Base-by-base conservation (phyloP, 2,329 filamentous ascomycete species). In the Diaporthe sp. region DNA sequence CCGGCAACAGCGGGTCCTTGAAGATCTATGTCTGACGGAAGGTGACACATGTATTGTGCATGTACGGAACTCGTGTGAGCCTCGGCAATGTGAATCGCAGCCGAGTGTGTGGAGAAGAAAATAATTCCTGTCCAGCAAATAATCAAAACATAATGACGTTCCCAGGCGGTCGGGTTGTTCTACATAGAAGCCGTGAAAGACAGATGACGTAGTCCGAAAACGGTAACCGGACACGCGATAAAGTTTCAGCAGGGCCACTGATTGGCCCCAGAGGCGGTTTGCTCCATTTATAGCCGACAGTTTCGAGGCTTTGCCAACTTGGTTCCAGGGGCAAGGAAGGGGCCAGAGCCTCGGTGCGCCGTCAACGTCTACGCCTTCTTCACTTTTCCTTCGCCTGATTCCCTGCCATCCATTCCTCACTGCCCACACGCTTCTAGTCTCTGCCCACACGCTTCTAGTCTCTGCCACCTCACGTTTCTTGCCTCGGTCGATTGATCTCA, bases 151-250 rank as follows among this genome's bases (percentile, higher is more conserved):
- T 39, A 39, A 53, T 68, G 65, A 68, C 44, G 44, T 53, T 53
- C 8, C 46, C 31, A 25, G 39, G 10, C 22, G 19, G 62, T 53
- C 62, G 62, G 46, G 44, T 68, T 49, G 62, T 68, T 53, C 62
- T 68, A n/a, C n/a, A n/a, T n/a, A 53, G 46, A 53, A 53, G 46
- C 62, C 62, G 22, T 25, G 19, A 39, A 13, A 37, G 62, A 28
- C 62, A 68, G 13, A 68, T 53, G 65, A 68, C 65, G 65, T 68
- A 53, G 46, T 49, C 65, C 19, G 10, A 68, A 53, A 53, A 68
- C 34, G 46, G 65, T 39, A 68, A 53, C 31, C 15, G 65, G 46
- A 53, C 65, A 68, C 65, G 46, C 46, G 65, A 68, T 68, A 5
- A 39, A 39, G 46, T 37, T 22, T 53, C 22, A 39, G 7, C 12